Conservation (phyloP, 345 rosid genomes). For the Sonneratia caseolaris region DNA sequence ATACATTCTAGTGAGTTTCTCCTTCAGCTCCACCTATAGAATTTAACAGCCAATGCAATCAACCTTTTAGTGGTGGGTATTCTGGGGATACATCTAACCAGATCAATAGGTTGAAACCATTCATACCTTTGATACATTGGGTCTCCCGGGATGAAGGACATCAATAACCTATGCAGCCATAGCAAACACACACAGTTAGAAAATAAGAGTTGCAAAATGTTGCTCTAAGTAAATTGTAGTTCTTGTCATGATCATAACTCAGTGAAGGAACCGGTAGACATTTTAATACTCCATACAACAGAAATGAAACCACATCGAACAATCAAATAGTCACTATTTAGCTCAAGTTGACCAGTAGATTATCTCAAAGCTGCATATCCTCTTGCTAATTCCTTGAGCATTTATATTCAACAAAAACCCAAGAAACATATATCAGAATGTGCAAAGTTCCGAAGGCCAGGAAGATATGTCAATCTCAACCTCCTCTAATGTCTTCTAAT, state of each 20-base stretch:
- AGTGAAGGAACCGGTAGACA: background rate
- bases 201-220: background rate
- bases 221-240: background rate
- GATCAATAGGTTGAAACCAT: background rate
- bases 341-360: background rate
- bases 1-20: constrained; percentile 70
- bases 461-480: background rate
- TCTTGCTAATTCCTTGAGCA: background rate
- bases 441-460: background rate
- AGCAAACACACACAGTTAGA: background rate
- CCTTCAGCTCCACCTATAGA: constrained; percentile 74
- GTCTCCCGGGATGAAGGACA: constrained; percentile 90
- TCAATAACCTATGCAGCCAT: constrained; percentile 58
- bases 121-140: constrained; percentile 90
- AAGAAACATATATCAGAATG: too few relatives aligned
- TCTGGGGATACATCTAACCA: background rate
- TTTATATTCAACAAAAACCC: background rate
- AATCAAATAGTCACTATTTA: background rate
- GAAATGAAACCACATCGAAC: background rate
- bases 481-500: background rate
- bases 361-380: background rate
- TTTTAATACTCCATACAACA: background rate
- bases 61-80: background rate
- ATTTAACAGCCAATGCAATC: background rate
- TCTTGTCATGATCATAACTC: background rate